Evolutionary conservation across 169 alveolate genomes (phyloP).

Genomic region (Plasmodium cynomolgi): DNA sequence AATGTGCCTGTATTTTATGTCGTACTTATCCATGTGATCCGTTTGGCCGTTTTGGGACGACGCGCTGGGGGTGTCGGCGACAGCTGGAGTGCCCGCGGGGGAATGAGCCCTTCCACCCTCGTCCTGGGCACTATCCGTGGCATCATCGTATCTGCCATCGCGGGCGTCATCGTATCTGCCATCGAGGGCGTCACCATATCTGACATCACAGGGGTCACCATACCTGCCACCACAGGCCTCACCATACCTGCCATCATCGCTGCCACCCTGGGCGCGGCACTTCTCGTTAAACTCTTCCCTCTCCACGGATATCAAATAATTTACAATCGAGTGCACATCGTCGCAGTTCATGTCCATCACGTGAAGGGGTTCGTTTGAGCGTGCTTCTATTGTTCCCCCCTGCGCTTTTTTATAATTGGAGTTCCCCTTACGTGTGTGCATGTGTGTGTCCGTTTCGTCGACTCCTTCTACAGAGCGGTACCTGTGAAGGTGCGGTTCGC

Average conservation of each 20-base stretch:
- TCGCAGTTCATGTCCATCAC: background rate
- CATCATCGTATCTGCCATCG: background rate
- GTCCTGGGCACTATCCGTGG: background rate
- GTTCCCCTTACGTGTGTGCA: background rate
- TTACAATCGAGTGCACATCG: background rate
- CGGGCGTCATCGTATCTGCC: background rate
- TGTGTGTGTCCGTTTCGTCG: background rate
- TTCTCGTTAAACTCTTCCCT: background rate
- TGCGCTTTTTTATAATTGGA: background rate
- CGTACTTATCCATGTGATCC: background rate
- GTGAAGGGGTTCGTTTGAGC: background rate
- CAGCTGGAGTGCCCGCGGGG: background rate
- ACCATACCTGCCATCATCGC: background rate
- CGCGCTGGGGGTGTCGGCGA: background rate
- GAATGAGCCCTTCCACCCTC: background rate
- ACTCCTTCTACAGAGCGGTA: background rate
- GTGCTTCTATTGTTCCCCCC: background rate
- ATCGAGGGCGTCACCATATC: background rate
- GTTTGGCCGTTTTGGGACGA: background rate
- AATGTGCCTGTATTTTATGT: conserved; percentile 5
- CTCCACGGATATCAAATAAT: background rate
- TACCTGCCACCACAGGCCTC: background rate
- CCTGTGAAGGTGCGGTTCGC: background rate
- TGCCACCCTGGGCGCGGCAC: background rate
- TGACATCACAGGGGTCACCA: background rate